Percentiles rank a stretch among this genome's conserved stretches.
These are phyloP conservation scores for Apiospora arundinis DNA, from an alignment of 2,329 filamentous ascomycete genomes.

Conservation along the genomic window DNA sequence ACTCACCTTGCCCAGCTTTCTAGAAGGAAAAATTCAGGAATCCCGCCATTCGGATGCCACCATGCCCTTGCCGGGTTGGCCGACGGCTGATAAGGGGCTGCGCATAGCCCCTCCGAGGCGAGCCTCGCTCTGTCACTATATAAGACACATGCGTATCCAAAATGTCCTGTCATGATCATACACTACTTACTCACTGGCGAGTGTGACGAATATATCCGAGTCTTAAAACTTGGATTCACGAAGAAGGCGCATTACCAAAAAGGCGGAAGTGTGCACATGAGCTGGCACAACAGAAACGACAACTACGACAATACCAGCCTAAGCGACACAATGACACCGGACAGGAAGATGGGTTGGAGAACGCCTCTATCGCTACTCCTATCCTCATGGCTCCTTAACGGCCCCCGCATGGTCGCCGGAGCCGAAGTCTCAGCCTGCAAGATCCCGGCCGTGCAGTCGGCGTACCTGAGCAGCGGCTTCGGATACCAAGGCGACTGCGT, in stretches of 20 bases:
- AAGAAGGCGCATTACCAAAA: not conserved
- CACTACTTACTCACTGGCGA: too few species aligned
- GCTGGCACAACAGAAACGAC: not conserved
- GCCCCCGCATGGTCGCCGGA: not conserved
- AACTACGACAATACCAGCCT: not conserved
- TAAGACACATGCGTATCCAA: not conserved
- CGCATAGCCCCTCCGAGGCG: not conserved
- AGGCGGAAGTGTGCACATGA: not conserved
- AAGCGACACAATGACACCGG: not conserved
- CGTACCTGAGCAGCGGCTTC: slow-evolving; percentile 40
- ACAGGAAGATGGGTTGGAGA: not conserved
- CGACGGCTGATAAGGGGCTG: not conserved
- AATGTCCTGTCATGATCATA: not conserved
- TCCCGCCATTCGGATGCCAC: not conserved
- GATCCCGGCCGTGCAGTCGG: not conserved
- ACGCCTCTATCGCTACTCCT: not conserved
- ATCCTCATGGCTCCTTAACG: not conserved
- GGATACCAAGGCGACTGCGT: slow-evolving; percentile 38
- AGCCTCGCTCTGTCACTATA: not conserved
- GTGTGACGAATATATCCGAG: too few species aligned
- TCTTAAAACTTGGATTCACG: not conserved
- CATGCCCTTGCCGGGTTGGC: not conserved
- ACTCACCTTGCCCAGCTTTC: not conserved
- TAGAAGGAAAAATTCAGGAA: not conserved
- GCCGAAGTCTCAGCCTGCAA: slow-evolving; percentile 7